Conservation (phyloP, 306 rosid genomes). For the Myrica gale region DNA sequence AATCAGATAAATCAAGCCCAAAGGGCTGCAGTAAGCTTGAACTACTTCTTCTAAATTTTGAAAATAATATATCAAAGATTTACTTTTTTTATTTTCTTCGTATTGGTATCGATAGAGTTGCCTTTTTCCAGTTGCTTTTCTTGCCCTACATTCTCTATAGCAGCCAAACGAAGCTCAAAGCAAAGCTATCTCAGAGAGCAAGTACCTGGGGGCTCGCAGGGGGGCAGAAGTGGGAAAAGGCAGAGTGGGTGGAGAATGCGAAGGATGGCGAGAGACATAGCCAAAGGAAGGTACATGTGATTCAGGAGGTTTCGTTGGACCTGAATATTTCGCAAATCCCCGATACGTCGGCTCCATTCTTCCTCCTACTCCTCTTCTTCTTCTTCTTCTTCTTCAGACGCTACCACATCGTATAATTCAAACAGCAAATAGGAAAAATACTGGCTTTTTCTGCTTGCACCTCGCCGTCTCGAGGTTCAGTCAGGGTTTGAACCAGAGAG, state of each 20-base stretch:
- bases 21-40: background rate
- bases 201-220: slow-evolving; percentile 37
- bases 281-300: slow-evolving; percentile 41
- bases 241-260: slow-evolving; percentile 29
- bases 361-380: slow-evolving; percentile 12
- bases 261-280: slow-evolving; percentile 30
- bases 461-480: no score
- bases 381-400: no score
- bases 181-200: background rate
- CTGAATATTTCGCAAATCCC: slow-evolving; percentile 60
- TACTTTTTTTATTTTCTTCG: no score
- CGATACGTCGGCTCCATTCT: slow-evolving; percentile 22
- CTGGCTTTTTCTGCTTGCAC: no score
- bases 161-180: background rate
- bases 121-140: background rate
- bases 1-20: background rate
- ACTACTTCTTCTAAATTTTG: no score
- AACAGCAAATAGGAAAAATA: no score
- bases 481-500: no score
- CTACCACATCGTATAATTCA: no score
- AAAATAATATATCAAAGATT: no score
- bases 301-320: slow-evolving; percentile 46
- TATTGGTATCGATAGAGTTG: background rate
- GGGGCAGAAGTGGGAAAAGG: slow-evolving; percentile 9
- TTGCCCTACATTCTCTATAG: background rate